These are phyloP conservation scores for Candida sonorensis DNA, from an alignment of 805 yeast genomes.

Conservation along the genomic window DNA sequence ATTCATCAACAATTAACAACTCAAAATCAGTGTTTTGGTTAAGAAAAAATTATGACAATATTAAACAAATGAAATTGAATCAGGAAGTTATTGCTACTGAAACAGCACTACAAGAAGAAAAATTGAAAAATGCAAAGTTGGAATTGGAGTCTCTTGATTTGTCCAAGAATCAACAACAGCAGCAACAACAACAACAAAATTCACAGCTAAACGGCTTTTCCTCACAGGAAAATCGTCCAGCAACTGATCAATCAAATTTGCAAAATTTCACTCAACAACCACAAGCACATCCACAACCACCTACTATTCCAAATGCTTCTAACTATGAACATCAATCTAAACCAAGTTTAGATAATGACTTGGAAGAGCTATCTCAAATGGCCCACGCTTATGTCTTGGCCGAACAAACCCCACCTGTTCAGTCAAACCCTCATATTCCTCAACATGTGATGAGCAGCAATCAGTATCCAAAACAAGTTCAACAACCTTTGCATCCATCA, in stretches of 20 bases:
- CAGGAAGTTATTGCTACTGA: slow-evolving; percentile 20
- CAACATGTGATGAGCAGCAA: slow-evolving; percentile 4
- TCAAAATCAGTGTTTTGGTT: slow-evolving; percentile 26
- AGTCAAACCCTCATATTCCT: slow-evolving; percentile 8
- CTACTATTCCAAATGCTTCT: too few relatives aligned
- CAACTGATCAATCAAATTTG: too few relatives aligned
- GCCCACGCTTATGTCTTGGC: slow-evolving; percentile 23
- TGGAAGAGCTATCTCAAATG: slow-evolving; percentile 26
- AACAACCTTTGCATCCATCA: slow-evolving; percentile 16
- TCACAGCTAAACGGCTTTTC: too few relatives aligned
- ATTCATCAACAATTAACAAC: slow-evolving; percentile 30
- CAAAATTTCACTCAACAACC: slow-evolving; percentile 1
- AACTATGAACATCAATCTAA: neutral
- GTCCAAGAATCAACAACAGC: slow-evolving; percentile 4
- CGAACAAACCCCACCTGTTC: slow-evolving; percentile 20
- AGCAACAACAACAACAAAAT: too few relatives aligned
- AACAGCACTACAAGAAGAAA: slow-evolving; percentile 24
- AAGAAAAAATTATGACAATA: slow-evolving; percentile 25
- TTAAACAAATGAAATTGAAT: slow-evolving; percentile 20
- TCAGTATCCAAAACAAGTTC: slow-evolving; percentile 16
- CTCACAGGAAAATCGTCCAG: too few relatives aligned
- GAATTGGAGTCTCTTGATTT: slow-evolving; percentile 22
- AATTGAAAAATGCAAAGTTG: slow-evolving; percentile 13
- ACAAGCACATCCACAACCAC: slow-evolving; percentile 16
- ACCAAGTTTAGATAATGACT: slow-evolving; percentile 20